These are phyloP conservation scores for Leavenworthia alabamica DNA, from an alignment of 345 rosid genomes.

Conservation along the genomic window DNA sequence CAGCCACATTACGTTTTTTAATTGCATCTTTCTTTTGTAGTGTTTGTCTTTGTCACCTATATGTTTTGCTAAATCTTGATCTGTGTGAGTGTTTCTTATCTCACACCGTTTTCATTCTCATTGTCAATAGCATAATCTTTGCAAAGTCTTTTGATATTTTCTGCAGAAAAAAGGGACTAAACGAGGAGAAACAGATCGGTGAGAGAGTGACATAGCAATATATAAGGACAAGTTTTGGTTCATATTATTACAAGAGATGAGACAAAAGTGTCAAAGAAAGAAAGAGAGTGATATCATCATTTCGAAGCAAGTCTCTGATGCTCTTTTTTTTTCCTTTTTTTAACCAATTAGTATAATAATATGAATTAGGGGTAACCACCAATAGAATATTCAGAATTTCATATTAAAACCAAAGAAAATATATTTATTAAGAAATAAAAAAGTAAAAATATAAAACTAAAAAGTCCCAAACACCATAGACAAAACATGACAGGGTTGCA, in stretches of 20 bases:
- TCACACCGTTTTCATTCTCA: slow-evolving; percentile 24
- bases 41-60: slow-evolving; percentile 25
- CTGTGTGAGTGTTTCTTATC: slow-evolving; percentile 1
- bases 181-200: slow-evolving; percentile 30
- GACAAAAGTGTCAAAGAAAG: slow-evolving; percentile 28
- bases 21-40: not conserved
- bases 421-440: too few species aligned
- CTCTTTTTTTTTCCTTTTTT: too few species aligned
- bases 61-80: slow-evolving; percentile 3
- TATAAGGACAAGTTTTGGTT: slow-evolving; percentile 17
- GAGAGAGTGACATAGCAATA: slow-evolving; percentile 29
- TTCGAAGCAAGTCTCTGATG: slow-evolving; percentile 25
- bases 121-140: slow-evolving; percentile 31
- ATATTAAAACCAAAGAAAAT: too few species aligned
- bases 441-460: too few species aligned
- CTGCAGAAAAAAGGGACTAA: slow-evolving; percentile 16
- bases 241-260: slow-evolving; percentile 11
- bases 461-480: too few species aligned
- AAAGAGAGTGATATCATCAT: slow-evolving; percentile 28
- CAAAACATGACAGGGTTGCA: too few species aligned
- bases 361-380: too few species aligned
- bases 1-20: too few species aligned
- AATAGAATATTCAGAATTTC: too few species aligned
- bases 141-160: slow-evolving; percentile 1
- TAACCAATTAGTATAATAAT: too few species aligned